These are phyloP conservation scores for Colletotrichum spaethianum DNA, from an alignment of 2,329 filamentous ascomycete species.

Conservation along the genomic window DNA sequence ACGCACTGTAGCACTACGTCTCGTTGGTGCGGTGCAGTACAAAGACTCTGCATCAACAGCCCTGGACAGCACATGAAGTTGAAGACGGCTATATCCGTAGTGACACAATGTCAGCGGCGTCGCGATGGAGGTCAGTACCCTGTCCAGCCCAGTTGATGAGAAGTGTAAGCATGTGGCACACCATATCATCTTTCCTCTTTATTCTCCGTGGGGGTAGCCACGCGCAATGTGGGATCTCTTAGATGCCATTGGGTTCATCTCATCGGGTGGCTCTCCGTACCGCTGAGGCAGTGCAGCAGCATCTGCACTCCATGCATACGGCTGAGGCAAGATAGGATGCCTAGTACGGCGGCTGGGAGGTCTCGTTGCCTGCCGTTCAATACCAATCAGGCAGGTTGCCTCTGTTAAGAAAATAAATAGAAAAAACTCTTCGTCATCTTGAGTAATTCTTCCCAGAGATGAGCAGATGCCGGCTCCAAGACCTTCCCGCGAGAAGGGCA, in stretches of 20 bases:
- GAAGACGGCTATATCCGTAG: slow-evolving; percentile 21
- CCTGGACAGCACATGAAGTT: background rate
- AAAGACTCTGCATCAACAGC: slow-evolving; percentile 14
- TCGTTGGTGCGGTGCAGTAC: slow-evolving; percentile 4
- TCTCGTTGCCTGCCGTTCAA: background rate
- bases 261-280: slow-evolving; percentile 19
- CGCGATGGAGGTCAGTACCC: slow-evolving; percentile 31
- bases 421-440: background rate
- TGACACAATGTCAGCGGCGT: slow-evolving; percentile 22
- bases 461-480: background rate
- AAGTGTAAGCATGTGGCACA: background rate
- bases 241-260: slow-evolving; percentile 6
- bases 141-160: background rate
- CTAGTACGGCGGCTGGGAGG: background rate
- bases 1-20: slow-evolving; percentile 7
- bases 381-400: background rate
- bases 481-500: background rate
- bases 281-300: slow-evolving; percentile 24
- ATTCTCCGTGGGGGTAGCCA: background rate
- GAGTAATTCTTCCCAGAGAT: background rate
- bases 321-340: background rate
- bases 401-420: too few relatives aligned
- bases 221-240: background rate
- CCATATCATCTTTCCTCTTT: background rate
- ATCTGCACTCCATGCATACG: background rate